Percentiles rank a stretch among this genome's conserved stretches.
These are phyloP conservation scores for Escallonia rubra DNA, from an alignment of 129 eudicot species.

Conservation along the genomic window DNA sequence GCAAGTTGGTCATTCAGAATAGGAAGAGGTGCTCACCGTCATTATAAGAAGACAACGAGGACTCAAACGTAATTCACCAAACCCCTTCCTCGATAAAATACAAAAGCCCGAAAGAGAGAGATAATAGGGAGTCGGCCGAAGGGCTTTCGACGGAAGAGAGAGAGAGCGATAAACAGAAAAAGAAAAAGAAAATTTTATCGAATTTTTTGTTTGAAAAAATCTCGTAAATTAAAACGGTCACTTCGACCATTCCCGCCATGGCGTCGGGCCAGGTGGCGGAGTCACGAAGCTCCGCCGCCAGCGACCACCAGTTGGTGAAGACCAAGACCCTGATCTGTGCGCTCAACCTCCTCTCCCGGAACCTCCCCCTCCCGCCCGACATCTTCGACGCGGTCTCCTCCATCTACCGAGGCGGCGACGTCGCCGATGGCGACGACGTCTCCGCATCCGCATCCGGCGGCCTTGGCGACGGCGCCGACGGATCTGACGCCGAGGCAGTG, in stretches of 20 bases:
- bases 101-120: neutral
- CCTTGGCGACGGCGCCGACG: slow-evolving; percentile 7
- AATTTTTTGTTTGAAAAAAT: neutral
- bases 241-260: slow-evolving; percentile 66
- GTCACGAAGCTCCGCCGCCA: slow-evolving; percentile 16
- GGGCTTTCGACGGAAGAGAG: neutral
- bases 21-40: slow-evolving; percentile 2
- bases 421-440: slow-evolving; percentile 7
- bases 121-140: neutral
- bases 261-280: slow-evolving; percentile 49
- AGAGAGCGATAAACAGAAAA: neutral
- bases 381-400: slow-evolving; percentile 68
- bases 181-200: neutral
- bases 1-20: neutral
- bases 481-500: slow-evolving; percentile 17
- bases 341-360: slow-evolving; percentile 76
- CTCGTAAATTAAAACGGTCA: neutral
- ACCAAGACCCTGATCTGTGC: slow-evolving; percentile 88
- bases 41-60: neutral
- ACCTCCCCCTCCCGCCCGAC: slow-evolving; percentile 76
- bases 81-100: neutral
- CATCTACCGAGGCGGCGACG: slow-evolving; percentile 35
- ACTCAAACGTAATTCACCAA: neutral
- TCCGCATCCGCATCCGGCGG: neutral
- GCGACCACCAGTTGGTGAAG: slow-evolving; percentile 27